Evolutionary conservation across 495 filamentous ascomycete species (phyloP).

Genomic region (Xylona heveae): DNA sequence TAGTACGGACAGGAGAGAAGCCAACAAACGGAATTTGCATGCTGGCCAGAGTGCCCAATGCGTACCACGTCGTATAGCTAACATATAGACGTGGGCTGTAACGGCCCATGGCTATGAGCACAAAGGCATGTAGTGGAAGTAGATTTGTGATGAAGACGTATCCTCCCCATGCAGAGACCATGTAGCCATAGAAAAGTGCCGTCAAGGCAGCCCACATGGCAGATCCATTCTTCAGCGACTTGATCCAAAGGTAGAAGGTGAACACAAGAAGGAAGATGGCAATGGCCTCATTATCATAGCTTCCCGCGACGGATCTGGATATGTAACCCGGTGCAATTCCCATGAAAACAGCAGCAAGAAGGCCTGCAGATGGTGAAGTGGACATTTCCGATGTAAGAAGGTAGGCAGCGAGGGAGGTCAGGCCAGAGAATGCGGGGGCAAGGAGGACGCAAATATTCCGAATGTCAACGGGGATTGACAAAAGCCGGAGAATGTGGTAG

Average conservation of each 20-base stretch:
- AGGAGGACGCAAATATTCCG: constrained; percentile 96
- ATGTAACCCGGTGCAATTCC: constrained; percentile 96
- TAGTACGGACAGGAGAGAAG: constrained; percentile 87
- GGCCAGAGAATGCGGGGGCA: constrained; percentile 84
- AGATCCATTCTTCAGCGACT: constrained; percentile 86
- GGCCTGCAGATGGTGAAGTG: constrained; percentile 73
- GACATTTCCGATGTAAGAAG: constrained; percentile 95
- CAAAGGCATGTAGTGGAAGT: constrained; percentile 87
- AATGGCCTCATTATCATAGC: constrained; percentile 99
- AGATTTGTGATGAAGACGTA: constrained; percentile 99
- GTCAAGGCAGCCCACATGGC: constrained; percentile 90
- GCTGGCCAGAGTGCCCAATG: constrained; percentile 84
- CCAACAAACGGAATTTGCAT: constrained; percentile 99
- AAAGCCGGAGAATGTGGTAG: constrained; percentile 79
- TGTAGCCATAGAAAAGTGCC: constrained; percentile 97
- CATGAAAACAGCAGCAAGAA: constrained; percentile 91
- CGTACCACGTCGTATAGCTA: constrained; percentile 95
- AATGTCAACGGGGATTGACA: constrained; percentile 92
- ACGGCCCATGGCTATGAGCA: constrained; percentile 88
- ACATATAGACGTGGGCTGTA: constrained; percentile 90
- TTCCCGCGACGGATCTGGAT: constrained; percentile 89
- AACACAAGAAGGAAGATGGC: constrained; percentile 97
- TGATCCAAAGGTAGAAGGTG: constrained; percentile 99
- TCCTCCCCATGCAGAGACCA: constrained; percentile 99
- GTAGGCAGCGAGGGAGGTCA: constrained; percentile 87